Base-by-base conservation (phyloP, 805 yeast genomes). In the Pichia rugopelliculosa region DNA sequence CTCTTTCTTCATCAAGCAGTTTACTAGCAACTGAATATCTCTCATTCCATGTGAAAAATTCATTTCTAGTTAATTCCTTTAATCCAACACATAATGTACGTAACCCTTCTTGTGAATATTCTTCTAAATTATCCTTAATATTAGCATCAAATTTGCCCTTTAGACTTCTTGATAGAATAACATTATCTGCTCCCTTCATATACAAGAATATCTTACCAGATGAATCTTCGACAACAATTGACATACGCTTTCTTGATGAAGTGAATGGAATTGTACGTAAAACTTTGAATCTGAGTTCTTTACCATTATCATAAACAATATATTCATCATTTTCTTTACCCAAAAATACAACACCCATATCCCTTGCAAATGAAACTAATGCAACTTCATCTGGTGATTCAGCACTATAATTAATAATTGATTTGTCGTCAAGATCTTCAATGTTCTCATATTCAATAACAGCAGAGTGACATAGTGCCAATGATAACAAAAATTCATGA, bases 301-400 rank as follows among this genome's bases (percentile, higher is more conserved):
- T 55, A 3, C 86, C 85, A 46, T 75, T 75, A 37, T 66, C 63
- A 44, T 69, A 68, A 43, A 77, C 50, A 0, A 64, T 53, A 36
- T 80, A 67, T 3, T 73, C 68, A 36, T 71, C 71, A 59, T 84
- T 71, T 20, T 72, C 71, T 39, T 80, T 70, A 39, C 75, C 83
- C 21, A 73, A 64, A 59, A 83, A 76, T 0, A 76, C 80, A 54
- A 80, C 73, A 10, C 95, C 95, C 26, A 84, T 56, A 59, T 84
- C 91, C 44, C 86, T 69, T 1, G 91, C 91, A 41, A 77, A 82
- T 2, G 83, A 71, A n/a, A 86, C 91, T 46, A 85, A 70, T 0
- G 93, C 90, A 38, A 83, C 79, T 61, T 85, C 95, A 67, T 85
- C 95, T 0, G 95, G 95, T 9, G 89, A 82, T 59, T 85, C 90